Base-by-base conservation (phyloP, 176 grass and related monocot species). In the Poa annua region DNA sequence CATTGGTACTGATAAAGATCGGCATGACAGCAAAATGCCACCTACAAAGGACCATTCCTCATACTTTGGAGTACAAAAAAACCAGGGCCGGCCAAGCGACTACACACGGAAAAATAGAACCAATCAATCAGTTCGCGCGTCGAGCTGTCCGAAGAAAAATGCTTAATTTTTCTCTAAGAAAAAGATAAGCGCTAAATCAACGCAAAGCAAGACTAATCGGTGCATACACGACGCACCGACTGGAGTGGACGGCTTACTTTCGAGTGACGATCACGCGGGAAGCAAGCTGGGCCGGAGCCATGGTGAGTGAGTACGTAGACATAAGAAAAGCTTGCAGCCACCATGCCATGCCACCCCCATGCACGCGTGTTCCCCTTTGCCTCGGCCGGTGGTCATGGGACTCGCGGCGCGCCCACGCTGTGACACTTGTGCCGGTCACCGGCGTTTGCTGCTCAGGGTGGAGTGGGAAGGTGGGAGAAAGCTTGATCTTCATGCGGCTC, bases 1-100 rank as follows among this genome's bases (percentile, higher is more conserved):
- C 13, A 10, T 29, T 1, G 59, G 21, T 38, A 84, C 13, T 57
- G 75, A 36, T 47, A 75, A 84, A 80, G 59, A 11, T n/a, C 50
- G 35, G 74, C 47, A 67, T 39, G 81, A 80, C 87, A 88, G 81
- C 81, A 80, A 88, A 84, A 41, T 35, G 19, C 59, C 59, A 88
- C 73, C 81, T n/a, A 55, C 56, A 73, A 75, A 59, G 38, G 34
- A 11, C 26, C 25, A 69, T 74, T 84, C 81, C 81, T 68, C 77
- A 70, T 70, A 85, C 82, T 69, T 75, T 76, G 77, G 77, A 85
- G 82, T 57, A 49, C 39, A 75, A 51, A 38, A 22, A 66, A 50
- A 38, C 11, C 34, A 49, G 54, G 21, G 14, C 25, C 29, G 13
- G 20, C 44, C 22, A 51, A 25, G 8, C 8, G 9, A 36, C 47